phyloP scores from a whole-genome alignment of 2,329 filamentous ascomycete species.

The Xylariomycetidae sp. region DNA sequence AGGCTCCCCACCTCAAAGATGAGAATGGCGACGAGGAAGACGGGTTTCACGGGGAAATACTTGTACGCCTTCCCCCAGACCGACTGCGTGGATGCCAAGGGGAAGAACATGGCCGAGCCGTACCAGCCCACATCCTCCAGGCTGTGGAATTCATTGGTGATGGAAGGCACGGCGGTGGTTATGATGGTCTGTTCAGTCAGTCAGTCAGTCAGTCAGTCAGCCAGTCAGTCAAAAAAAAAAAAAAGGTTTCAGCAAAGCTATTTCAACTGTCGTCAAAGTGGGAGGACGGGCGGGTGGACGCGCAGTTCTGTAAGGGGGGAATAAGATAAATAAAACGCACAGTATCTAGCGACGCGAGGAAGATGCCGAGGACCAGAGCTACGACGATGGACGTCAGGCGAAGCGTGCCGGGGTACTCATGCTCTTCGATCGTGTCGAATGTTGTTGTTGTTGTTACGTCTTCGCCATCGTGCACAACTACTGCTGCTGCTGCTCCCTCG shows the following conservation, averaged over 20 bases:
- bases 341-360: conserved; percentile 8
- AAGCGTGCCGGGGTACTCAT: conserved; percentile 6
- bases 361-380: conserved; percentile 8
- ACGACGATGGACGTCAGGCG: conserved; percentile 3
- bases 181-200: conserved; percentile 31
- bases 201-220: neutral
- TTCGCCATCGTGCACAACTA: too few species aligned
- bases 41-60: conserved; percentile 28
- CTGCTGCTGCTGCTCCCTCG: too few species aligned
- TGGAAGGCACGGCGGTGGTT: conserved; percentile 28
- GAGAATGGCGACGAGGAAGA: conserved; percentile 23
- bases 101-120: conserved; percentile 30
- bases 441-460: too few species aligned
- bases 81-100: conserved; percentile 22
- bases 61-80: conserved; percentile 29
- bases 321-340: too few species aligned
- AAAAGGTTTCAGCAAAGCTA: too few species aligned
- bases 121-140: conserved; percentile 39
- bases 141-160: conserved; percentile 28
- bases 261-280: too few species aligned
- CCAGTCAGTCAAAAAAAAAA: too few species aligned
- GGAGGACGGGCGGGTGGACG: too few species aligned
- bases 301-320: too few species aligned
- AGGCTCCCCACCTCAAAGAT: conserved; percentile 33
- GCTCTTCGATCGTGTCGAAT: conserved; percentile 2